A percentile compares a stretch with the other conserved stretches of the same genome.
Conservation (phyloP, 2,329 filamentous ascomycete genomes). For the Cercospora citrullina region DNA sequence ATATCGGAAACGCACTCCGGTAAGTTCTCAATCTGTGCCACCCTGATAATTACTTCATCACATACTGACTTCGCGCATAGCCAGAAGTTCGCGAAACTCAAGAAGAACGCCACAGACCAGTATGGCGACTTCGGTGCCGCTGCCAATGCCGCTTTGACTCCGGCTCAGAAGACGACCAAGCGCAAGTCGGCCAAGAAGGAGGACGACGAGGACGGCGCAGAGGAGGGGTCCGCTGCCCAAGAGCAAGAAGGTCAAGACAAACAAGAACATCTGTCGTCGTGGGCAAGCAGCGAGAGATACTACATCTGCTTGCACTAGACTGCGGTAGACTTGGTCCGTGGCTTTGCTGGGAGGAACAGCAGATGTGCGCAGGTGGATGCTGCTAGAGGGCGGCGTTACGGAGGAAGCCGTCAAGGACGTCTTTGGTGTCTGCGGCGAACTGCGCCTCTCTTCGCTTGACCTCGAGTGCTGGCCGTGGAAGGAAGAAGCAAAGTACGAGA, state of each 20-base stretch:
- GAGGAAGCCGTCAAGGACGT: not conserved
- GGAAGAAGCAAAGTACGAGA: not conserved
- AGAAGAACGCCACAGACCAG: not conserved
- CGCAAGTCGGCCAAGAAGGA: not conserved
- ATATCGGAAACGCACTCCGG: slow-evolving; percentile 23
- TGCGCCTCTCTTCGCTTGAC: not conserved
- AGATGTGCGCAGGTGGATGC: no score
- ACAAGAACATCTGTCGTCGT: no score
- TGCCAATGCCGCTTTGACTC: not conserved
- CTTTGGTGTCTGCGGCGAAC: not conserved
- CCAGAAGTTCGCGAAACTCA: not conserved
- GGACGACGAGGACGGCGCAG: not conserved
- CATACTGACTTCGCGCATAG: not conserved
- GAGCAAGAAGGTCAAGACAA: not conserved
- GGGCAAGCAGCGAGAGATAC: no score
- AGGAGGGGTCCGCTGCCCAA: not conserved
- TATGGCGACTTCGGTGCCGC: not conserved
- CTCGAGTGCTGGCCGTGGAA: not conserved
- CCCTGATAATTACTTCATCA: not conserved
- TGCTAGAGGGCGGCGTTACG: no score
- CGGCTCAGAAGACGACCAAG: not conserved
- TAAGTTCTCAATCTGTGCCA: slow-evolving; percentile 1
- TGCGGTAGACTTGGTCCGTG: no score
- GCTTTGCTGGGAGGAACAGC: no score
- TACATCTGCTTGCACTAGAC: no score